Evolutionary conservation across 208 protist genomes (phyloP), one percentile per base, ranked within the genome.

Genomic region (Polymyxa betae): DNA sequence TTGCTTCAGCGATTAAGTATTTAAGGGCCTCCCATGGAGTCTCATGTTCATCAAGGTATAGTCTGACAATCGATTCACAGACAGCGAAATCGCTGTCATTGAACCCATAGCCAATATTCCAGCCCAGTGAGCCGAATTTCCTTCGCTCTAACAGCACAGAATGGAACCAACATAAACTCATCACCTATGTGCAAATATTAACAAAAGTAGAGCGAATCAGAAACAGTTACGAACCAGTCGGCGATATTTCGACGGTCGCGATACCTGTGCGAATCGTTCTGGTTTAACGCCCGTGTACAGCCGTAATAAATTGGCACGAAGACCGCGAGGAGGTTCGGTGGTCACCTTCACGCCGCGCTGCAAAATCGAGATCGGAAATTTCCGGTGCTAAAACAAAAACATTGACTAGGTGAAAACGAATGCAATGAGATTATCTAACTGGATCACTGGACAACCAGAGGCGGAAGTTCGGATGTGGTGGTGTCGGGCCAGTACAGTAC

Each of bases 81-180:
- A 95, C 90, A 46, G 98, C 96, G 90, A 98, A 99, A 94, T 99
- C 98, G 29, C 97, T 97, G 78, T 97, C 95, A 92, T 97, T 99
- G 94, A 99, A 99, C 92, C 98, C 97, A 94, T 99, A 99, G 29
- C 96, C 93, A 38, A 98, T 97, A 94, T 98, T 99, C 96, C 98
- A 99, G 78, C 98, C 98, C 0, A 99, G 94, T 45, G 97, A 97
- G 44, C 96, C 96, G 95, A 99, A 99, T 95, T 99, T 99, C 43
- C 97, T 94, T 43, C 98, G 94, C 94, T 99, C 98, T 45, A 99
- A 94, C 66, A 99, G 94, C 29, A 99, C 94, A 24, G 96, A 96
- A 93, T 99, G 98, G 95, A 99, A 99, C 95, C 98, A 99, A 93
- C 97, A 97, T 38, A 99, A 93, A 0, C 95, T 88, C 94, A 98